Conservation (phyloP, 768 basidiomycete genomes). For the Suillus alpinus region DNA sequence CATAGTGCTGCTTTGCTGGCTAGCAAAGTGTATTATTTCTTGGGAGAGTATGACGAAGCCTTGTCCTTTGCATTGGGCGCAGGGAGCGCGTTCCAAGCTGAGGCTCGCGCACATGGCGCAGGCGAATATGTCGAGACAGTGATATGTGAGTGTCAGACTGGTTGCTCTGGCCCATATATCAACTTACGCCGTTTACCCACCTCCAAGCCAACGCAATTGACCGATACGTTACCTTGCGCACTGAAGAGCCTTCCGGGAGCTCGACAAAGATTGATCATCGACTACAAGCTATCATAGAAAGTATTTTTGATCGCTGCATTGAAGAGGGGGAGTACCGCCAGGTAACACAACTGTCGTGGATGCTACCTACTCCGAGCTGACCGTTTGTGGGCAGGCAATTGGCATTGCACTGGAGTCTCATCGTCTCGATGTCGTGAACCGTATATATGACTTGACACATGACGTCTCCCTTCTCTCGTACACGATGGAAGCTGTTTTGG, state of each 20-base stretch:
- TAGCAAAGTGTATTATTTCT: slow-evolving; percentile 98
- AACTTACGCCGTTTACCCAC: background rate
- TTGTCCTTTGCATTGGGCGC: slow-evolving; percentile 93
- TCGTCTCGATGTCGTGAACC: slow-evolving; percentile 81
- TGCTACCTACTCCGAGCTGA: background rate
- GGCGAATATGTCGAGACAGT: slow-evolving; percentile 95
- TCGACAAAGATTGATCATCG: slow-evolving; percentile 72
- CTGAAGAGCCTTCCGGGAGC: slow-evolving; percentile 46
- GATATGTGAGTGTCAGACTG: slow-evolving; percentile 62
- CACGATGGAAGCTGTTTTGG: slow-evolving; percentile 88
- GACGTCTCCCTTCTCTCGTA: slow-evolving; percentile 85
- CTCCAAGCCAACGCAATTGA: slow-evolving; percentile 90
- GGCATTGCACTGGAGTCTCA: slow-evolving; percentile 93
- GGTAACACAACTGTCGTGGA: slow-evolving; percentile 34
- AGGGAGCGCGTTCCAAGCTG: slow-evolving; percentile 79
- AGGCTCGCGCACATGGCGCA: slow-evolving; percentile 57
- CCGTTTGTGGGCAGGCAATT: slow-evolving; percentile 60
- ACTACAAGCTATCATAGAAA: slow-evolving; percentile 81
- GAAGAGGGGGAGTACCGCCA: slow-evolving; percentile 90
- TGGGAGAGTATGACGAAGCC: slow-evolving; percentile 94
- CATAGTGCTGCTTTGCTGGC: slow-evolving; percentile 86
- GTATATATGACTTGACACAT: slow-evolving; percentile 67
- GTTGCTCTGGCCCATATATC: background rate
- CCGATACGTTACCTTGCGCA: slow-evolving; percentile 75
- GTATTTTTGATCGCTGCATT: slow-evolving; percentile 83